Evolutionary conservation across 2,329 filamentous ascomycete species (phyloP).

Genomic region (Canariomyces notabilis): DNA sequence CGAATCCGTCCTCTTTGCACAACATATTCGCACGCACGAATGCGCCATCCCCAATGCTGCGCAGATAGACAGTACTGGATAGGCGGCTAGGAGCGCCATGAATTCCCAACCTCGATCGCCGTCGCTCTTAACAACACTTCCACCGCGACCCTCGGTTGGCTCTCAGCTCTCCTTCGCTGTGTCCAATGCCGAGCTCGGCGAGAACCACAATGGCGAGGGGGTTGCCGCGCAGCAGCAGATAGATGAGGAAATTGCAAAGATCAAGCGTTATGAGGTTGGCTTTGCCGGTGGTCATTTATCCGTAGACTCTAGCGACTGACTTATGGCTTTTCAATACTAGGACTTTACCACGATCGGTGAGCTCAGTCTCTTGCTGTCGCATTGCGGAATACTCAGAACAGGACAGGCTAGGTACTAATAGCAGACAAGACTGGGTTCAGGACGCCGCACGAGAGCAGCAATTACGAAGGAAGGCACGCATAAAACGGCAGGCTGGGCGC

Average conservation of each 20-base stretch:
- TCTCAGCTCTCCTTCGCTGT: conserved; percentile 65
- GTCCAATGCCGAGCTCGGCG: conserved; percentile 59
- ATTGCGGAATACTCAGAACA: conserved; percentile 1
- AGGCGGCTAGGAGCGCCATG: conserved; percentile 35
- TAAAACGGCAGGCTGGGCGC: conserved; percentile 66
- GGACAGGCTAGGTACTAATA: conserved; percentile 36
- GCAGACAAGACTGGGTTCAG: conserved; percentile 80
- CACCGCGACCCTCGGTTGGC: conserved; percentile 49
- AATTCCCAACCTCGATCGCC: conserved; percentile 46
- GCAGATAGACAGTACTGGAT: conserved; percentile 31
- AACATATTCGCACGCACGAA: too few species aligned
- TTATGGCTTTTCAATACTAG: conserved; percentile 34
- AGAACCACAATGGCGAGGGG: conserved; percentile 48
- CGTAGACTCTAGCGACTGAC: conserved; percentile 5
- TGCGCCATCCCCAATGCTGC: conserved; percentile 13
- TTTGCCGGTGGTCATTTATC: neutral
- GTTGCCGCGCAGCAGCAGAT: conserved; percentile 63
- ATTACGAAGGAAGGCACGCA: conserved; percentile 70
- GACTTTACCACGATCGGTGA: conserved; percentile 91
- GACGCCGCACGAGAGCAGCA: conserved; percentile 88
- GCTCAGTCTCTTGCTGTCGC: conserved; percentile 7
- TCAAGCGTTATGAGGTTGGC: conserved; percentile 84
- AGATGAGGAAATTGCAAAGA: conserved; percentile 93
- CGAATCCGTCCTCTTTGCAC: neutral
- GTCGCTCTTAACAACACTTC: conserved; percentile 45